Base-by-base conservation (phyloP, 176 grass and related monocot species). In the Alopecurus myosuroides region DNA sequence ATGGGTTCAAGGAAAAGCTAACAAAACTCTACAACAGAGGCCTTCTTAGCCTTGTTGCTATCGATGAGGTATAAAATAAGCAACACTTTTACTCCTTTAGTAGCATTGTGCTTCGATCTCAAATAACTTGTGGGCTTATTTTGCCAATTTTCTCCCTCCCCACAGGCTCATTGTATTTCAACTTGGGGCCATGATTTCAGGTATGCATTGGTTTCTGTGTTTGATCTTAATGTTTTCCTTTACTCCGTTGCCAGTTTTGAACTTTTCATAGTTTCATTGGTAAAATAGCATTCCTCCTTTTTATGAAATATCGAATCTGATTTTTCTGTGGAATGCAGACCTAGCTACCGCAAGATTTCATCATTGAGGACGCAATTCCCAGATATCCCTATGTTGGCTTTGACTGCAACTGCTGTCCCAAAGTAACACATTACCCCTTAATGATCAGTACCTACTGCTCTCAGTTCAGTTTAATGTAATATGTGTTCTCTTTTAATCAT, bases 141-240 rank as follows among this genome's bases (percentile, higher is more conserved):
- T 78, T 85, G n/a, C 76, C 41, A 29, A 56, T 17, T 56, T 77
- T 81, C 7, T 49, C 42, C 70, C 42, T 72, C 67, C 77, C 75
- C 83, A 80, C 74, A 98, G 96, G 96, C 96, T 89, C 93, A 98
- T 49, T 98, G 96, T 79, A 94, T 98, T 83, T 98, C 96, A 85
- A 82, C 83, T 60, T 98, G 96, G 96, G 96, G 96, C 73, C 96
- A 98, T 70, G 91, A 98, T 92, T 98, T 98, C 87, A 92, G 96
- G 96, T 98, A 62, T 61, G 52, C 50, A 26, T 67, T 53, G 1
- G 42, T 86, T 83, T 62, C 13, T 69, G 7, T 80, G 41, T 70
- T 70, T 82, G 45, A 52, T 88, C 26, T 71, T 52, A 74, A 49
- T 77, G 64, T 70, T 56, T 36, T 0, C 56, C 18, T 50, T 48